Evolutionary conservation across 1,284 basidiomycete genomes (phyloP), one percentile per base, ranked within the genome.

Genomic region (Naganishia sp.): DNA sequence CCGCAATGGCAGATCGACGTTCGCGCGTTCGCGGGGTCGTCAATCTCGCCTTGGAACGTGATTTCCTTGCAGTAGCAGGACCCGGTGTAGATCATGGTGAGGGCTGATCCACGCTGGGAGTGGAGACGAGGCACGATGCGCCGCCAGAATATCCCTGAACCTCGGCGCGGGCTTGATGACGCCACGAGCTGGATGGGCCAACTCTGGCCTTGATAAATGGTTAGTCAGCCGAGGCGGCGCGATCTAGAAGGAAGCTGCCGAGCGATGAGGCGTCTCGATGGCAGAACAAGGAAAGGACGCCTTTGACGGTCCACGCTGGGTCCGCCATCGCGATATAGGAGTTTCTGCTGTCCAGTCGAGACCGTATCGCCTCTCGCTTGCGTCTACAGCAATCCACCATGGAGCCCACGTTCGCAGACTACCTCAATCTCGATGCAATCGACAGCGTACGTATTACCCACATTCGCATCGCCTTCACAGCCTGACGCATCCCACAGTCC

Each of bases 61-160:
- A 61, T 50, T 28, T 61, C 36, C 48, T 50, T 61, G 59, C 59
- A 52, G 48, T 61, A 61, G 48, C 59, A 61, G 39, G 59, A 61
- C n/a, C 59, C 59, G 31, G 48, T 61, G 48, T 52, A 60, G 48
- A 61, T 61, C 59, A 61, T 61, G 33, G 23, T 52, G 15, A 39
- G 6, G 36, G 4, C 36, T 28, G 28, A 28, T 28, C 5, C 28
- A 28, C 2, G 28, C 28, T 28, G 28, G 28, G 28, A 28, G 28
- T 28, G 7, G 7, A 6, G 36, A 39, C 36, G 10, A 39, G 36
- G 2, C 3, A 10, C 13, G 36, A 13, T 13, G 6, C 6, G 36
- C 10, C 2, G 10, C 10, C 4, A 2, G 36, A 39, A 39, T 39
- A 9, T 39, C 3, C 36, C 1, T 39, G 36, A 39, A 39, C 13